Evolutionary conservation across 148 eudicot species (phyloP).

Genomic region (Fagopyrum esculentum): DNA sequence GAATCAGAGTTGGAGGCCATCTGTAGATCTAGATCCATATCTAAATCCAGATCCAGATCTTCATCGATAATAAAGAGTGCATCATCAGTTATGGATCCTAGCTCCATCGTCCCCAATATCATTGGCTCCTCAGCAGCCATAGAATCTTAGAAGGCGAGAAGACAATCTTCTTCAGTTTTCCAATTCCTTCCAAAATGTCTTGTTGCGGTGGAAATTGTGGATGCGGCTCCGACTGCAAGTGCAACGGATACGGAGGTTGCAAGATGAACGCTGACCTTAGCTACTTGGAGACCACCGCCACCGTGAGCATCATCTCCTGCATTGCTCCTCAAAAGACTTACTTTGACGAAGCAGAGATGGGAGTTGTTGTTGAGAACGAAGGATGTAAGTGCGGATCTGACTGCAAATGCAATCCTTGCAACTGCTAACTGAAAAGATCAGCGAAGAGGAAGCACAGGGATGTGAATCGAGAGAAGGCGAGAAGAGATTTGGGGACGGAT

Average conservation of each 20-base stretch:
- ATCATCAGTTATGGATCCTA: too few relatives aligned
- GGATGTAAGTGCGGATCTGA: constrained; percentile 72
- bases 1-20: too few relatives aligned
- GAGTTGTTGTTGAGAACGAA: constrained; percentile 42
- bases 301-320: constrained; percentile 33
- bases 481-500: too few relatives aligned
- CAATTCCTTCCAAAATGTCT: constrained; percentile 36
- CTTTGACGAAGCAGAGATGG: constrained; percentile 37
- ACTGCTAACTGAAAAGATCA: constrained; percentile 43
- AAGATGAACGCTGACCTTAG: constrained; percentile 53
- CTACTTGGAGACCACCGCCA: constrained; percentile 29
- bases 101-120: too few relatives aligned
- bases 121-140: too few relatives aligned
- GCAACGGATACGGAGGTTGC: constrained; percentile 80
- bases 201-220: constrained; percentile 84
- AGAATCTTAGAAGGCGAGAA: too few relatives aligned
- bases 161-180: not conserved
- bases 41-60: too few relatives aligned
- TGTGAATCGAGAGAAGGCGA: too few relatives aligned
- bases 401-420: constrained; percentile 80
- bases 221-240: constrained; percentile 64
- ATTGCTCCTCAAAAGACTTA: constrained; percentile 42
- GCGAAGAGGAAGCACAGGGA: not conserved
- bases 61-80: too few relatives aligned
- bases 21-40: too few relatives aligned